A percentile compares a stretch with the other conserved stretches of the same genome.
Evolutionary conservation across 495 filamentous ascomycete genomes (phyloP).

Genomic region (Lepraria neglecta): DNA sequence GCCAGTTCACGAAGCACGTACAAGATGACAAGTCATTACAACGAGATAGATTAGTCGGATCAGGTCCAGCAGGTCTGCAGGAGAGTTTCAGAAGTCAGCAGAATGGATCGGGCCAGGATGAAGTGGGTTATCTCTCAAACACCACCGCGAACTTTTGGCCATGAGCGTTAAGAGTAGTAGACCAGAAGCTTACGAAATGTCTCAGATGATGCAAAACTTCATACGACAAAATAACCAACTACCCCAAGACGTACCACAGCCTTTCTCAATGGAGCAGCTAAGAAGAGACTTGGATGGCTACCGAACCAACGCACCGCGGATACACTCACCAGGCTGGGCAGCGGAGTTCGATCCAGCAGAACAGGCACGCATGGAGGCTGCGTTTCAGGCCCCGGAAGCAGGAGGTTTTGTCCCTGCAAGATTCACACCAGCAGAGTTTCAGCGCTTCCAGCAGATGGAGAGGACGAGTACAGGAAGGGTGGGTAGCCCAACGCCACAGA

Average conservation of each 20-base stretch:
- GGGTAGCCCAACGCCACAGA: conserved; percentile 46
- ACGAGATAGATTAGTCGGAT: conserved; percentile 74
- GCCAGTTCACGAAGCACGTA: conserved; percentile 92
- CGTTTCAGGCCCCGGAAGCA: conserved; percentile 53
- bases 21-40: conserved; percentile 92
- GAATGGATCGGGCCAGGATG: conserved; percentile 56
- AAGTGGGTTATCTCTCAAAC: conserved; percentile 39
- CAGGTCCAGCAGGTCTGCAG: conserved; percentile 55
- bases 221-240: conserved; percentile 64
- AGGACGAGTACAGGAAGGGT: conserved; percentile 49
- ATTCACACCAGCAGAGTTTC: conserved; percentile 81
- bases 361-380: conserved; percentile 74
- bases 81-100: conserved; percentile 57
- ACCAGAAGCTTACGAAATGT: conserved; percentile 7
- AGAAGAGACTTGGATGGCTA: conserved; percentile 58
- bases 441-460: conserved; percentile 70
- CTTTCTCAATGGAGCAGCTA: conserved; percentile 67
- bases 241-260: conserved; percentile 45
- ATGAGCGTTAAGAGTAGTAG: too few relatives aligned
- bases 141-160: too few relatives aligned
- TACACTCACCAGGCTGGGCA: conserved; percentile 59
- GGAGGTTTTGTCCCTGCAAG: conserved; percentile 46
- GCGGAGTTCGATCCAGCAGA: conserved; percentile 60
- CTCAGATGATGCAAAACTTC: conserved; percentile 88
- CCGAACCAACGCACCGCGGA: conserved; percentile 50